Percentiles rank a stretch among this genome's conserved stretches.
phyloP scores from a whole-genome alignment of 805 yeast genomes.

The Wickerhamomyces pijperi region DNA sequence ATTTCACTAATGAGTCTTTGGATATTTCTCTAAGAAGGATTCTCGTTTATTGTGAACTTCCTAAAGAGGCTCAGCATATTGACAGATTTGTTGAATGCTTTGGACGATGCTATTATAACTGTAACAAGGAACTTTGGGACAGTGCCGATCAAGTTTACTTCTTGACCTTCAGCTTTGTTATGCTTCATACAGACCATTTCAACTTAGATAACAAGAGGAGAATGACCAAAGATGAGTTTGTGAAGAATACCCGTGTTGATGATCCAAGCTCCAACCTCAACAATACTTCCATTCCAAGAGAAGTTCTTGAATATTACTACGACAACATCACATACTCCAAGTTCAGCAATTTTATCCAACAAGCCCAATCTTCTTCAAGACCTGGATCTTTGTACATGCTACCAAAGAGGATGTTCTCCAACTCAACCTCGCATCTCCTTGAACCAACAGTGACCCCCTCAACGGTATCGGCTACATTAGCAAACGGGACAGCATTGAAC shows the following conservation, averaged over 20 bases:
- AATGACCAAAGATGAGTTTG: constrained; percentile 55
- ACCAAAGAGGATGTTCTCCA: constrained; percentile 15
- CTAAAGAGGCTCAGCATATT: constrained; percentile 67
- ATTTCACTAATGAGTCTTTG: constrained; percentile 44
- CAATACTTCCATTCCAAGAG: constrained; percentile 23
- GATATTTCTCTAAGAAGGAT: constrained; percentile 57
- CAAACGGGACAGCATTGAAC: not conserved
- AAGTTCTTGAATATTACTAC: constrained; percentile 43
- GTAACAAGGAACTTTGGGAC: constrained; percentile 19
- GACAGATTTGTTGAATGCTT: constrained; percentile 55
- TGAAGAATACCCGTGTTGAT: constrained; percentile 32
- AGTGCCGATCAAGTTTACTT: constrained; percentile 47
- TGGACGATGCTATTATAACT: constrained; percentile 34
- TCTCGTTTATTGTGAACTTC: constrained; percentile 46
- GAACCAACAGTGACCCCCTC: constrained; percentile 3
- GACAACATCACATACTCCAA: constrained; percentile 58
- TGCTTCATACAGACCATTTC: constrained; percentile 67
- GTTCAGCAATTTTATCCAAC: constrained; percentile 35
- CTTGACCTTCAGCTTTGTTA: constrained; percentile 50
- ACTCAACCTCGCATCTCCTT: constrained; percentile 9
- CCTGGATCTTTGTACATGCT: constrained; percentile 5
- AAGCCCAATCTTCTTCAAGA: constrained; percentile 3
- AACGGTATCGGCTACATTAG: not conserved
- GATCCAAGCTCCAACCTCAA: constrained; percentile 12
- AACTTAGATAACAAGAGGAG: constrained; percentile 56